Conservation (phyloP, 805 yeast genomes). For the Candida insectorum region DNA sequence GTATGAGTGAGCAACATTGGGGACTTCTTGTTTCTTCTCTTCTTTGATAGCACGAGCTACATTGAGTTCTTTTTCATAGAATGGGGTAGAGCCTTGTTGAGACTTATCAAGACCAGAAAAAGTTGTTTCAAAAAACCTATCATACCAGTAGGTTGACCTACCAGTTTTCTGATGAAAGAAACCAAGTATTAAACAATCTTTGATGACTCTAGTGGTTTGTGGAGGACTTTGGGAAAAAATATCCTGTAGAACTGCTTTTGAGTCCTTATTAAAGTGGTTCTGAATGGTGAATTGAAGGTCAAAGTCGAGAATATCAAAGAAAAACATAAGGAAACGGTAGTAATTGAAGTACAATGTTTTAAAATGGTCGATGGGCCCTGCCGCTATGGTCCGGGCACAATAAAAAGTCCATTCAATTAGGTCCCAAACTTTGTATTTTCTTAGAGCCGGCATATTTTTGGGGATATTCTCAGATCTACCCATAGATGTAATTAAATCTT, state of each 20-base stretch:
- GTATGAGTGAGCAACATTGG: slow-evolving; percentile 1
- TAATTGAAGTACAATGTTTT: slow-evolving; percentile 17
- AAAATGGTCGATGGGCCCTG: background rate
- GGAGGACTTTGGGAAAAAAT: too few relatives aligned
- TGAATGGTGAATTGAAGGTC: slow-evolving; percentile 13
- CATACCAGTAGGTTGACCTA: slow-evolving; percentile 23
- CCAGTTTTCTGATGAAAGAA: slow-evolving; percentile 22
- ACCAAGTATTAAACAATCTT: too few relatives aligned
- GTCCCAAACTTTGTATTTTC: slow-evolving; percentile 30
- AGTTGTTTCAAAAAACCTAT: slow-evolving; percentile 23
- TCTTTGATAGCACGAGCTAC: too few relatives aligned
- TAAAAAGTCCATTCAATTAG: slow-evolving; percentile 33
- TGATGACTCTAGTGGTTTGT: too few relatives aligned
- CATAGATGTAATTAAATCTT: slow-evolving; percentile 24
- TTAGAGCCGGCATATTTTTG: too few relatives aligned
- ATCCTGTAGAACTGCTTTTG: too few relatives aligned
- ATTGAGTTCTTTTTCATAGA: slow-evolving; percentile 8
- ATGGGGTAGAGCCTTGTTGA: slow-evolving; percentile 10
- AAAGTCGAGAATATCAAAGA: slow-evolving; percentile 19
- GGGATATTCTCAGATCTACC: too few relatives aligned
- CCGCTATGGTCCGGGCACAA: slow-evolving; percentile 23
- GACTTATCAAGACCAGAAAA: slow-evolving; percentile 25
- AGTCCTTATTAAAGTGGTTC: too few relatives aligned
- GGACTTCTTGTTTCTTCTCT: too few relatives aligned
- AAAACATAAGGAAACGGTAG: slow-evolving; percentile 13